Evolutionary conservation across 148 eudicot species (phyloP).

Genomic region (Nepenthes gracilis): DNA sequence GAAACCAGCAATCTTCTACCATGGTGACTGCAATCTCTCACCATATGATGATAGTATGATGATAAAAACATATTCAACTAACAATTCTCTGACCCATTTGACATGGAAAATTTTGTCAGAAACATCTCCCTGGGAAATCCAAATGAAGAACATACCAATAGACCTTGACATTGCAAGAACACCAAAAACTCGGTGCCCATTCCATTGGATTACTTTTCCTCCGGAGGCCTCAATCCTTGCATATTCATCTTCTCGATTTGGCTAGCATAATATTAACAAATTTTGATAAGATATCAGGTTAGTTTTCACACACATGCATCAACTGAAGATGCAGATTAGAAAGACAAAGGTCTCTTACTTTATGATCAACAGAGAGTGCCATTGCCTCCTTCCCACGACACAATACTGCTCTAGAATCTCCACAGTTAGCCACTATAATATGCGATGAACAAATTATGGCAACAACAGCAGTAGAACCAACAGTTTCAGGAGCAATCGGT

Average conservation of each 20-base stretch:
- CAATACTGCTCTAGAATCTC: neutral
- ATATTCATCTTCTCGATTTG: neutral
- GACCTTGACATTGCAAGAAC: conserved; percentile 2
- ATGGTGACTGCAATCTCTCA: too few species aligned
- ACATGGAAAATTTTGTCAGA: too few species aligned
- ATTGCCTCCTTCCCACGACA: neutral
- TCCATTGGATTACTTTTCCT: conserved; percentile 5
- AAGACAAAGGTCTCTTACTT: neutral
- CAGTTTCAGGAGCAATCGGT: neutral
- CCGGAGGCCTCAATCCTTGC: neutral
- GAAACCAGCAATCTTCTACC: too few species aligned
- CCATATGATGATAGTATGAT: too few species aligned
- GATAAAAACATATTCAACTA: too few species aligned
- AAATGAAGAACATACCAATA: neutral
- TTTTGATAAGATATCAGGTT: too few species aligned
- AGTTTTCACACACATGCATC: too few species aligned
- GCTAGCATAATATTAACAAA: neutral
- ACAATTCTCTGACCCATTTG: too few species aligned
- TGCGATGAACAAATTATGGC: neutral
- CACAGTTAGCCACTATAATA: neutral
- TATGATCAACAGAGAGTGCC: neutral
- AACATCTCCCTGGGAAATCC: too few species aligned
- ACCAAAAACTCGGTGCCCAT: neutral
- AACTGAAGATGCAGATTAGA: neutral
- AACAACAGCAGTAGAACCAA: neutral